Evolutionary conservation across 1,284 basidiomycete species (phyloP), one percentile per base, ranked within the genome.

Genomic region (Apiotrichum veenhuisii): DNA sequence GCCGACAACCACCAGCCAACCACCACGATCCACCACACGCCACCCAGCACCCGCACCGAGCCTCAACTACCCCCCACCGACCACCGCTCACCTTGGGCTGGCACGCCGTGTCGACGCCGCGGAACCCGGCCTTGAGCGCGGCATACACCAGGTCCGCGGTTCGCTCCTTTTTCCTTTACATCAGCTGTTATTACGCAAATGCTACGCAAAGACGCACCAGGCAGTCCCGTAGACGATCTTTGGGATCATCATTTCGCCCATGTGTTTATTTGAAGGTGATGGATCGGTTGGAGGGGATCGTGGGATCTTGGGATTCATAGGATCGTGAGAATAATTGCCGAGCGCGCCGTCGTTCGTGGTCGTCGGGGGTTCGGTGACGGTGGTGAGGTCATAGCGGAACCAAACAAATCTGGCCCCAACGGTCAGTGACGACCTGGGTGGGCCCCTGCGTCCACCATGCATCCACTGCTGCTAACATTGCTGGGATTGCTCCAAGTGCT

Each of bases 21-120:
- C n/a, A n/a, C n/a, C n/a, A n/a, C n/a, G n/a, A n/a, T n/a, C n/a
- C n/a, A n/a, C n/a, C n/a, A n/a, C n/a, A n/a, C n/a, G n/a, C n/a
- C n/a, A n/a, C n/a, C n/a, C n/a, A n/a, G n/a, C n/a, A n/a, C n/a
- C n/a, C n/a, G n/a, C n/a, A n/a, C n/a, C n/a, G n/a, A n/a, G n/a
- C n/a, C n/a, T n/a, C n/a, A n/a, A n/a, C n/a, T n/a, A n/a, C n/a
- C n/a, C n/a, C n/a, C n/a, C n/a, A n/a, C n/a, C n/a, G n/a, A n/a
- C n/a, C n/a, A n/a, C 1, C 50, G 62, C 81, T 52, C 60, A 84
- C 86, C 83, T 68, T 79, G 5, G 74, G 74, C 62, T 91, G 89
- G 64, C 87, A 87, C 22, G 89, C 88, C 80, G 88, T 90, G 67
- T 91, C 89, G 42, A 91, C 83, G 2, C 85, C 88, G 48, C 84